Percentiles rank a stretch among this genome's conserved stretches.
Conservation (phyloP, 768 basidiomycete genomes). For the Amanita rimosa region DNA sequence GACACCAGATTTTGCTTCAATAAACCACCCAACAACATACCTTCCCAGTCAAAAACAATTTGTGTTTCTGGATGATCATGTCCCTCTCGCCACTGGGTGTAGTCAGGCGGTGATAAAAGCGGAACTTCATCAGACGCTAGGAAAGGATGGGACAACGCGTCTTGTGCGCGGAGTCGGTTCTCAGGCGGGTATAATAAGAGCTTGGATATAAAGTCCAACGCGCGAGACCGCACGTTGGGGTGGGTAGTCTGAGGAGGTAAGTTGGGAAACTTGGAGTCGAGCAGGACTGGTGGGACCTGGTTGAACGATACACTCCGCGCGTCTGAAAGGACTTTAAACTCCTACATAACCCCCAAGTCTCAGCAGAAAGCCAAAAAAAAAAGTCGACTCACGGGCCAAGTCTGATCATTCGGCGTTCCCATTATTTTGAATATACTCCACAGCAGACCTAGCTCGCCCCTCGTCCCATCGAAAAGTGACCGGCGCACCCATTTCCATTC, state of each 20-base stretch:
- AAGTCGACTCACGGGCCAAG: slow-evolving; percentile 65
- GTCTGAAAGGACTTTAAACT: slow-evolving; percentile 50
- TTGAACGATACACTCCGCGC: slow-evolving; percentile 55
- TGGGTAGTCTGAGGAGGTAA: slow-evolving; percentile 25
- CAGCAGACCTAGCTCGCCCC: slow-evolving; percentile 76
- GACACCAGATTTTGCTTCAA: background rate
- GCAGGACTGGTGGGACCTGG: slow-evolving; percentile 34
- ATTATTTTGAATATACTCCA: slow-evolving; percentile 83
- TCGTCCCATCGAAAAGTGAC: slow-evolving; percentile 59
- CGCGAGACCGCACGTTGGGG: slow-evolving; percentile 1
- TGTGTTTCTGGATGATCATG: background rate
- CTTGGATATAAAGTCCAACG: slow-evolving; percentile 43
- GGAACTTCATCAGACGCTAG: slow-evolving; percentile 24
- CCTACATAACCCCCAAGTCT: slow-evolving; percentile 23
- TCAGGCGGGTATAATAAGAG: slow-evolving; percentile 53
- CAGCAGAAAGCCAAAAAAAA: no score
- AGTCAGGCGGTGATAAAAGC: slow-evolving; percentile 32
- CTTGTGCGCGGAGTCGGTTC: slow-evolving; percentile 31
- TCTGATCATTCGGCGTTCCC: slow-evolving; percentile 61
- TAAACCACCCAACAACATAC: background rate
- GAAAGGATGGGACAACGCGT: slow-evolving; percentile 52
- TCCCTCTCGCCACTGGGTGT: slow-evolving; percentile 11
- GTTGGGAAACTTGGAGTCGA: slow-evolving; percentile 49
- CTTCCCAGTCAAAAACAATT: background rate
- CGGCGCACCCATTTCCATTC: slow-evolving; percentile 27